Base-by-base conservation (phyloP, 2,329 filamentous ascomycete species). In the Xylaria sp. region DNA sequence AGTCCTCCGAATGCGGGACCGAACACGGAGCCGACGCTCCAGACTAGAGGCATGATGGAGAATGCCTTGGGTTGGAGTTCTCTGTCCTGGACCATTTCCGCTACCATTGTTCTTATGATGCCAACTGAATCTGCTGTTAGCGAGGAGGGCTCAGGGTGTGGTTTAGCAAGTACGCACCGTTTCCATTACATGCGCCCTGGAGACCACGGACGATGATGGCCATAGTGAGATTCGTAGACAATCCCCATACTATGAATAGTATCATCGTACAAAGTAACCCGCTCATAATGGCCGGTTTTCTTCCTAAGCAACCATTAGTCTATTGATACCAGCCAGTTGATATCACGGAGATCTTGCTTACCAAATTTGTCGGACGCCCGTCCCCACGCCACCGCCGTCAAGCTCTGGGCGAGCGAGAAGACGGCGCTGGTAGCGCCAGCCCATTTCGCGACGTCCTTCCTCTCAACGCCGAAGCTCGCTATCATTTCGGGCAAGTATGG, bases 91-190 rank as follows among this genome's bases (percentile, higher is more conserved):
- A 97, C 94, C 86, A 97, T 90, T 79, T 97, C 95, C 0, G 95
- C 95, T 2, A 97, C 94, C 82, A 96, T 93, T 18, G 93, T 97
- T 72, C 94, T 84, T 70, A 97, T 91, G 69, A 97, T 97, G 1
- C 96, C 92, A n/a, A 95, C 91, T 90, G 39, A n/a, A 52, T 13
- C 18, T 20, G 10, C 25, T 2, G 57, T 79, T 67, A 80, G 73
- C 60, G 48, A n/a, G 45, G 7, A 28, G 20, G n/a, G 18, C 3
- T 57, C 28, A 8, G 4, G 1, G 18, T 36, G 18, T 9, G 18
- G 20, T 50, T 36, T 36, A 4, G 6, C 4, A 39, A 39, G 23
- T 45, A 78, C 81, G 36, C 76, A 90, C 87, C 88, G 76, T 97
- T 98, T 62, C 95, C 96, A 76, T 97, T 97, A 52, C 92, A 90